These are phyloP conservation scores for Solanum aculeatissimum DNA, from an alignment of 305 asterid genomes.

Conservation along the genomic window DNA sequence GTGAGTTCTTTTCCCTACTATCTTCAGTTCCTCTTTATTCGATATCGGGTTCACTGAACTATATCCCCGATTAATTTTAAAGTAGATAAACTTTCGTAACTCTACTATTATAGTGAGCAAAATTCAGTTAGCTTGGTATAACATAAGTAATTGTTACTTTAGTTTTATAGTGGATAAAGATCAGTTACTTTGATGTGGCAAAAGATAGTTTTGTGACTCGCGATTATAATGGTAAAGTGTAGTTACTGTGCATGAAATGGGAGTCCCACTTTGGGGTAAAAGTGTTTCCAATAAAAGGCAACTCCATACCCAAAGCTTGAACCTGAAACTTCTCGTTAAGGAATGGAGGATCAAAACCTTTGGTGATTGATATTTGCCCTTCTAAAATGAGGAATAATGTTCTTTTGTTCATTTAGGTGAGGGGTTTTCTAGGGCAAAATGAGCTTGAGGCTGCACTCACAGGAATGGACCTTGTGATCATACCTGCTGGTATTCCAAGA, in stretches of 20 bases:
- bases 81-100: background rate
- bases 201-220: background rate
- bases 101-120: background rate
- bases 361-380: background rate
- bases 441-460: conserved; percentile 71
- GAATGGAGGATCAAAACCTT: background rate
- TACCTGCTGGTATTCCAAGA: conserved; percentile 96
- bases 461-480: conserved; percentile 87
- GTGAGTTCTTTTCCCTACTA: conserved; percentile 15
- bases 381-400: background rate
- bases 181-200: background rate
- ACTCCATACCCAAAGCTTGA: background rate
- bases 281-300: background rate
- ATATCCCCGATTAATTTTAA: background rate
- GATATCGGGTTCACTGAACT: background rate
- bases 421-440: conserved; percentile 77
- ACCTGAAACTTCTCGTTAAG: background rate
- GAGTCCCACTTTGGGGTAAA: background rate
- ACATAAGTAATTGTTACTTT: background rate
- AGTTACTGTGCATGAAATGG: background rate
- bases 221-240: background rate
- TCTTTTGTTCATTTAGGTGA: conserved; percentile 32
- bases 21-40: background rate
- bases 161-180: background rate
- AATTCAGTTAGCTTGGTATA: background rate